A percentile compares a stretch with the other conserved stretches of the same genome.
These are phyloP conservation scores for Enteropsectra breve DNA, from an alignment of 371 early-diverging fungal species.

Conservation along the genomic window DNA sequence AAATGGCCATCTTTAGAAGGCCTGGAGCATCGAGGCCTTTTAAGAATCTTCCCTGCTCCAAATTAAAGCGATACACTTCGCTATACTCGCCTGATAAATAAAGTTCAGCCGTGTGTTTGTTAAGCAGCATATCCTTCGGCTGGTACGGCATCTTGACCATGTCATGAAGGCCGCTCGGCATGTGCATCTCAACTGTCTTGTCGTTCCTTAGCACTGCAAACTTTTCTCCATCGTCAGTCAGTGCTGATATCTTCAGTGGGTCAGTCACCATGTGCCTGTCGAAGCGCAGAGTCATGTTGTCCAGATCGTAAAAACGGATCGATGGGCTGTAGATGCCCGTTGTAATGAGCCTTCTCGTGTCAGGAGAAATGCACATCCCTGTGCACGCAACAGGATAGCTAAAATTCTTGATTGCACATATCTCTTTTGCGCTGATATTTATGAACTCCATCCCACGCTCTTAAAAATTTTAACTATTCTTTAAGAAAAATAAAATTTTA, in stretches of 20 bases:
- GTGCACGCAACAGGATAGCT: slow-evolving; percentile 9
- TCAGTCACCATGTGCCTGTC: slow-evolving; percentile 88
- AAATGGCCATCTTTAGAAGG: slow-evolving; percentile 63
- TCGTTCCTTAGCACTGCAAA: slow-evolving; percentile 77
- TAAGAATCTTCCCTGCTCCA: slow-evolving; percentile 83
- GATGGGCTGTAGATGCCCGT: slow-evolving; percentile 95
- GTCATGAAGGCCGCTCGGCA: slow-evolving; percentile 83
- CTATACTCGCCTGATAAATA: slow-evolving; percentile 69
- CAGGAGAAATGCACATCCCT: neutral
- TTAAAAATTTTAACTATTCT: no score
- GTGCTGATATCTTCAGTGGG: slow-evolving; percentile 63
- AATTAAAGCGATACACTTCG: slow-evolving; percentile 79
- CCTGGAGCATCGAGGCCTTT: slow-evolving; percentile 63
- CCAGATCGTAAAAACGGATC: slow-evolving; percentile 79
- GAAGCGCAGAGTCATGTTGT: slow-evolving; percentile 83
- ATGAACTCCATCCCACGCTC: no score
- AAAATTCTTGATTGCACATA: neutral
- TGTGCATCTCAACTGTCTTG: slow-evolving; percentile 85
- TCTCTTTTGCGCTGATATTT: neutral
- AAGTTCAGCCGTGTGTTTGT: slow-evolving; percentile 77
- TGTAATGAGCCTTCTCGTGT: neutral
- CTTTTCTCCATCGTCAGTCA: slow-evolving; percentile 94
- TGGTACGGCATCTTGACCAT: slow-evolving; percentile 77
- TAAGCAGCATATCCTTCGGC: slow-evolving; percentile 62
- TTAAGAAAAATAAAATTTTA: no score